A percentile compares a stretch with the other conserved stretches of the same genome.
Evolutionary conservation across 2,329 filamentous ascomycete species (phyloP).

Genomic region (Aspergillus terreus): DNA sequence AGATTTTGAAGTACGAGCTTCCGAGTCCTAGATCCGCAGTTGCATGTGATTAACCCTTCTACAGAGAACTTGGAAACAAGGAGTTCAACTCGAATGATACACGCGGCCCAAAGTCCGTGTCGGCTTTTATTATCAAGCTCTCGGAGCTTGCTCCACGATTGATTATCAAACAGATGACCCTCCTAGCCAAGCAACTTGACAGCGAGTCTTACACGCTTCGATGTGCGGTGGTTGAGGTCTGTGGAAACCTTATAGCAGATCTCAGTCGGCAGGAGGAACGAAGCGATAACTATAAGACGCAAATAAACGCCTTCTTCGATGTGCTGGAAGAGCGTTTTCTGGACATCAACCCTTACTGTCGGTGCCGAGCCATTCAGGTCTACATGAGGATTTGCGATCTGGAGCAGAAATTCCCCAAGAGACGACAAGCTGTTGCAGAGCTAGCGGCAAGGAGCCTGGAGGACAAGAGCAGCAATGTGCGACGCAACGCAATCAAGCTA

Average conservation of each 20-base stretch:
- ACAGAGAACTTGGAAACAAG: slow-evolving; percentile 86
- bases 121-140: slow-evolving; percentile 85
- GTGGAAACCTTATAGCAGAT: slow-evolving; percentile 88
- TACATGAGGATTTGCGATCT: slow-evolving; percentile 88
- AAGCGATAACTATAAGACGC: slow-evolving; percentile 87
- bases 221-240: slow-evolving; percentile 93
- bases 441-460: slow-evolving; percentile 84
- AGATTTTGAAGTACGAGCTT: slow-evolving; percentile 63
- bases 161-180: slow-evolving; percentile 96
- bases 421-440: slow-evolving; percentile 81
- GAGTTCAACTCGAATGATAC: slow-evolving; percentile 97
- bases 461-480: slow-evolving; percentile 97
- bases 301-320: slow-evolving; percentile 95
- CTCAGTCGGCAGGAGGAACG: slow-evolving; percentile 88
- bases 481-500: slow-evolving; percentile 91
- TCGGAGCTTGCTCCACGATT: slow-evolving; percentile 87
- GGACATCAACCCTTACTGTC: slow-evolving; percentile 93
- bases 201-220: slow-evolving; percentile 96
- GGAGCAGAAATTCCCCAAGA: slow-evolving; percentile 93
- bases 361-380: slow-evolving; percentile 87
- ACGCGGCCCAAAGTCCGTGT: slow-evolving; percentile 92
- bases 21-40: neutral
- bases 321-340: slow-evolving; percentile 94
- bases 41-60: slow-evolving; percentile 8
- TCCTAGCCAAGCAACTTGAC: slow-evolving; percentile 89